Evolutionary conservation across 306 rosid species (phyloP).

Genomic region (Senna tora): DNA sequence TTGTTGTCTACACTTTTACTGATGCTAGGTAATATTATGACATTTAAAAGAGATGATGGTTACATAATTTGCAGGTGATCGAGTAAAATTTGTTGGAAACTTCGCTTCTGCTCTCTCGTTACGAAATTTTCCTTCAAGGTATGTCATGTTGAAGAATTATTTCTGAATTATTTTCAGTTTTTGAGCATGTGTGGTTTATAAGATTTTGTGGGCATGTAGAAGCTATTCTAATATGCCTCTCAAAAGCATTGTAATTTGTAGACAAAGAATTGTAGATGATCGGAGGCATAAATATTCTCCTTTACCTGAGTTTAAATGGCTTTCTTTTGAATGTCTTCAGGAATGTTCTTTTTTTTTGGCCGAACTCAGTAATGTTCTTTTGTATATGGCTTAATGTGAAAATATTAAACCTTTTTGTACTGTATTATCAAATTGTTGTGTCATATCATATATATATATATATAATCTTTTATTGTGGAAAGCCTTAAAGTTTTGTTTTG

Average conservation of each 20-base stretch:
- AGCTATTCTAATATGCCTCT: slow-evolving; percentile 6
- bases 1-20: slow-evolving; percentile 18
- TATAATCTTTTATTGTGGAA: background rate
- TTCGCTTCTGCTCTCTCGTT: slow-evolving; percentile 48
- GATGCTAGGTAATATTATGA: slow-evolving; percentile 22
- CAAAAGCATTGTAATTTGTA: slow-evolving; percentile 2
- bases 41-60: slow-evolving; percentile 17
- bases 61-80: slow-evolving; percentile 69
- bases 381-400: background rate
- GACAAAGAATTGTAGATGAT: background rate
- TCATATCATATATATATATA: background rate
- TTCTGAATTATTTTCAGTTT: slow-evolving; percentile 12
- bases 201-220: slow-evolving; percentile 3
- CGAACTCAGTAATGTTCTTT: too few species aligned
- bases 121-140: slow-evolving; percentile 68
- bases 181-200: slow-evolving; percentile 13
- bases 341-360: too few species aligned
- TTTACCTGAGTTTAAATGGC: slow-evolving; percentile 6
- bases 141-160: slow-evolving; percentile 28
- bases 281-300: background rate
- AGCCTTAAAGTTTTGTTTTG: slow-evolving; percentile 21
- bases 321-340: too few species aligned
- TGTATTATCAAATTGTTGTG: background rate
- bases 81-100: slow-evolving; percentile 81
- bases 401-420: background rate